phyloP scores from a whole-genome alignment of 352 stramenopile species.

The Phytophthora rubi region DNA sequence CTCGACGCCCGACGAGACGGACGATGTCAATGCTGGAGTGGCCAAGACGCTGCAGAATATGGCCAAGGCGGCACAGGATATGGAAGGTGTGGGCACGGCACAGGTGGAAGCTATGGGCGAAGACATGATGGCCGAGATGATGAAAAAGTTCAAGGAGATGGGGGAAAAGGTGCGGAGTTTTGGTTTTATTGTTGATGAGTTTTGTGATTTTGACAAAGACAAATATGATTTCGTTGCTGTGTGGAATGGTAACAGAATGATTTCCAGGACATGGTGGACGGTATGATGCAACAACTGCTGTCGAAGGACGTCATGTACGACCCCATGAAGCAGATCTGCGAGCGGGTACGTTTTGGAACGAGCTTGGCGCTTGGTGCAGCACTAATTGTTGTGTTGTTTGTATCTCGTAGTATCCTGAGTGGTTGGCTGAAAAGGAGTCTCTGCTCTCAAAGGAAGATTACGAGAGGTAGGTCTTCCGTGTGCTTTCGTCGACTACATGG shows the following conservation, averaged over 20 bases:
- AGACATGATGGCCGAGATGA: conserved; percentile 97
- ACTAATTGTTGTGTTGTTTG: no score
- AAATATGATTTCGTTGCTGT: neutral
- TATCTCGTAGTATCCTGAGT: conserved; percentile 92
- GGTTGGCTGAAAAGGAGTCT: conserved; percentile 94
- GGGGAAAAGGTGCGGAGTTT: conserved; percentile 84
- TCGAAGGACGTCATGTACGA: conserved; percentile 99
- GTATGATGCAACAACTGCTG: conserved; percentile 98
- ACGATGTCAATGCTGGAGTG: conserved; percentile 83
- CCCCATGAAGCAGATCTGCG: conserved; percentile 96
- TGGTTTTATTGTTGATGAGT: neutral
- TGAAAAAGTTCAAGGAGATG: conserved; percentile 96
- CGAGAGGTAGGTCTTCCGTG: conserved; percentile 49
- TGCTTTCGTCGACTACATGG: neutral
- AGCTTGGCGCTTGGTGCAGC: neutral
- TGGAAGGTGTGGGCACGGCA: conserved; percentile 82
- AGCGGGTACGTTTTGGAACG: conserved; percentile 55
- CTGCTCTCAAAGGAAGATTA: conserved; percentile 93
- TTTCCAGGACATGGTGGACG: conserved; percentile 95
- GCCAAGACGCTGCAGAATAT: conserved; percentile 92
- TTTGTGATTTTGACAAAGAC: neutral
- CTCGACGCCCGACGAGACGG: conserved; percentile 48
- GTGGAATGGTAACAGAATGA: conserved; percentile 56
- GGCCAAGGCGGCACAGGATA: conserved; percentile 87
- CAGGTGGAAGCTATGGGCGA: conserved; percentile 92